phyloP scores from a whole-genome alignment of 495 filamentous ascomycete genomes.

The Apiosordaria backusii region DNA sequence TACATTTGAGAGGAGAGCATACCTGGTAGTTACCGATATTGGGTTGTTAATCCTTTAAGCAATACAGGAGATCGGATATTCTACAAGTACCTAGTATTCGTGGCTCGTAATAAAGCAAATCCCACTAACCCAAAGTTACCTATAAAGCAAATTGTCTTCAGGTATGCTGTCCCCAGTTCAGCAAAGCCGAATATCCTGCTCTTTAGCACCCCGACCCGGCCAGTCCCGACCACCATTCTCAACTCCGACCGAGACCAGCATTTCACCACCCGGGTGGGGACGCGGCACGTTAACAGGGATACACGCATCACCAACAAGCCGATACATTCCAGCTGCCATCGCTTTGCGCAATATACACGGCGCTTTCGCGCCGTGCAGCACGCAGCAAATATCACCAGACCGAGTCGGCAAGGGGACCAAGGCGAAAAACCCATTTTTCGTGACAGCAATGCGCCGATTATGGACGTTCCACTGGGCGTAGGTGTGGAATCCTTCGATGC shows the following conservation, averaged over 20 bases:
- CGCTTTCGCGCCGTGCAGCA: background rate
- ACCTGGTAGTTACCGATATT: too few species aligned
- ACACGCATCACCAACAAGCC: background rate
- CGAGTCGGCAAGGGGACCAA: background rate
- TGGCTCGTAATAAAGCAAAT: too few species aligned
- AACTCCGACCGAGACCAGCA: background rate
- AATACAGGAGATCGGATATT: too few species aligned
- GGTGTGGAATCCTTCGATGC: too few species aligned
- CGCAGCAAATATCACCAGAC: background rate
- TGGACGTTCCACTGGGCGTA: too few species aligned
- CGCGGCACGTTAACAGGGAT: background rate
- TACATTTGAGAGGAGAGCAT: too few species aligned
- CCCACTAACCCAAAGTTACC: too few species aligned
- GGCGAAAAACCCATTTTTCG: too few species aligned
- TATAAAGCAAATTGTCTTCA: too few species aligned
- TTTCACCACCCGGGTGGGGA: background rate
- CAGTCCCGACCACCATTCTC: background rate
- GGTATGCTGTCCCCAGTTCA: background rate
- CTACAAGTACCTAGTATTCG: too few species aligned
- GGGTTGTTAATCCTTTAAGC: too few species aligned
- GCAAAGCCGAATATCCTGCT: background rate
- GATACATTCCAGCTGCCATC: background rate
- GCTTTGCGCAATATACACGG: background rate
- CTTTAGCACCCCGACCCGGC: background rate
- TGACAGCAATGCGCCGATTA: too few species aligned